Percentiles rank a stretch among this genome's conserved stretches.
These are phyloP conservation scores for Ajuga chamaepitys DNA, from an alignment of 257 asterid species.

Conservation along the genomic window DNA sequence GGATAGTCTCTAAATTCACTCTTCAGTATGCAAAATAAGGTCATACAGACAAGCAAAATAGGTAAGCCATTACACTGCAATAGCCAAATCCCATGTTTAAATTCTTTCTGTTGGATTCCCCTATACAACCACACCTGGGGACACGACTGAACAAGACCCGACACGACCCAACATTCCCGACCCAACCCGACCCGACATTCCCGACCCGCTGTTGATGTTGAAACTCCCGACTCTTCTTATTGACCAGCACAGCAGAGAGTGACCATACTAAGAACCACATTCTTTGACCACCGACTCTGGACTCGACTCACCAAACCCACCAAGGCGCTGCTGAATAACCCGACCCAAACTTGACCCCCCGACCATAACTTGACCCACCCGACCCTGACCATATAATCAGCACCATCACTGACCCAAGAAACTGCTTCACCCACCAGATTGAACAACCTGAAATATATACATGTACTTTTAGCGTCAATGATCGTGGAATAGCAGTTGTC, in stretches of 20 bases:
- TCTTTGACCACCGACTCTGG: conserved; percentile 32
- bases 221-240: conserved; percentile 18
- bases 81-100: conserved; percentile 13
- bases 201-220: conserved; percentile 3
- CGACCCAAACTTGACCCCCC: conserved; percentile 26
- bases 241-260: conserved; percentile 25
- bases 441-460: conserved; percentile 8
- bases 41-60: not conserved
- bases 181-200: conserved; percentile 24
- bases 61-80: not conserved
- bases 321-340: conserved; percentile 50
- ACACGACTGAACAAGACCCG: conserved; percentile 14
- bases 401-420: conserved; percentile 16
- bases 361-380: conserved; percentile 14
- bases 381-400: conserved; percentile 16
- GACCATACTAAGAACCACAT: conserved; percentile 41
- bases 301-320: conserved; percentile 43
- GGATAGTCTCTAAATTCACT: no score
- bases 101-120: conserved; percentile 12
- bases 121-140: conserved; percentile 29
- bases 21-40: not conserved
- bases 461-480: not conserved
- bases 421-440: conserved; percentile 22
- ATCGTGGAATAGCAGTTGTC: not conserved
- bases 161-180: conserved; percentile 22